Percentiles rank a stretch among this genome's conserved stretches.
Evolutionary conservation across 257 asterid genomes (phyloP).

Genomic region (Salvia hispanica): DNA sequence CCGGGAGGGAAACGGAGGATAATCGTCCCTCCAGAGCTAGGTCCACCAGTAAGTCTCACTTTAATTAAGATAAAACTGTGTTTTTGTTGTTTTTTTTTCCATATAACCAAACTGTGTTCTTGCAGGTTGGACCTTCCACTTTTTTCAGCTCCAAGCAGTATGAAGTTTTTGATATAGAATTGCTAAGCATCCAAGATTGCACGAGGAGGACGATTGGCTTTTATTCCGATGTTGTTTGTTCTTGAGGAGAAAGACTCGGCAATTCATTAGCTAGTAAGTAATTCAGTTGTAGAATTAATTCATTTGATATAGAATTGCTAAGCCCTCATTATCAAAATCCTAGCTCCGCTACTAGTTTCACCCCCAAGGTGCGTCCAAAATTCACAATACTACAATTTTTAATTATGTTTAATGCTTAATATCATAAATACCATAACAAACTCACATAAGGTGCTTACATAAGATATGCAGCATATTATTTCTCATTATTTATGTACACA

Average conservation of each 20-base stretch:
- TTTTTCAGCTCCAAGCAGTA: constrained; percentile 94
- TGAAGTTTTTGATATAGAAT: constrained; percentile 87
- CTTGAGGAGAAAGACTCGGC: constrained; percentile 33
- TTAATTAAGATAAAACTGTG: too few relatives aligned
- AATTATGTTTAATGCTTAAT: too few relatives aligned
- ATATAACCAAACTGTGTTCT: background rate
- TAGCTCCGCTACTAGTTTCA: too few relatives aligned
- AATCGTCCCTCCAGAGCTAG: constrained; percentile 93
- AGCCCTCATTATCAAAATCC: constrained; percentile 37
- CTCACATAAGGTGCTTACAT: too few relatives aligned
- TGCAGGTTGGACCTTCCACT: constrained; percentile 94
- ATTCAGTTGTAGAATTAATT: too few relatives aligned
- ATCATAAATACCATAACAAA: too few relatives aligned
- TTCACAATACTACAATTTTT: too few relatives aligned
- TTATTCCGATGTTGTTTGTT: constrained; percentile 92
- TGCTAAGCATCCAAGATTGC: constrained; percentile 84
- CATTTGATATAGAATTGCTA: constrained; percentile 77
- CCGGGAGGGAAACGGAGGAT: constrained; percentile 94
- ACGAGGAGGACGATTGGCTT: constrained; percentile 87
- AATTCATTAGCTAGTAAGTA: too few relatives aligned
- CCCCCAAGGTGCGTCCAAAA: too few relatives aligned
- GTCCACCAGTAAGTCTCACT: constrained; percentile 81
- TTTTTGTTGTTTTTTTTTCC: too few relatives aligned
- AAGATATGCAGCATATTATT: too few relatives aligned
- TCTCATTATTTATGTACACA: too few relatives aligned